These are phyloP conservation scores for Pythium sukuiense DNA, from an alignment of 352 stramenopile genomes.

Conservation along the genomic window DNA sequence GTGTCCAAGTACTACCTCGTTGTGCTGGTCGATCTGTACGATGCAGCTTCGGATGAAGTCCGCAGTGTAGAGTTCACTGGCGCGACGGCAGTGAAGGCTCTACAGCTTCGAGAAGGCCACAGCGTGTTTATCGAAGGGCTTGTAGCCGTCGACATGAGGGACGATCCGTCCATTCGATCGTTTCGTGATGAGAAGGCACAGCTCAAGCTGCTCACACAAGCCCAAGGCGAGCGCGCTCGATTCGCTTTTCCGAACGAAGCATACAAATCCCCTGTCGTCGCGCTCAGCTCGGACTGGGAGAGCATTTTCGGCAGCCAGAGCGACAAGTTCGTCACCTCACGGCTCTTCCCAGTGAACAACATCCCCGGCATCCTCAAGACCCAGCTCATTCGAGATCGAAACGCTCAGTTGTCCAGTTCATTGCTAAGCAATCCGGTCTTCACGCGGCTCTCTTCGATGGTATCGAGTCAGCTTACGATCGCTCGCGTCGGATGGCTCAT, in stretches of 20 bases:
- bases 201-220: slow-evolving; percentile 14
- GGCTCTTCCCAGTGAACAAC: slow-evolving; percentile 47
- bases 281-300: slow-evolving; percentile 64
- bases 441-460: slow-evolving; percentile 8
- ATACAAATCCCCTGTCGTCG: slow-evolving; percentile 38
- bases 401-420: neutral
- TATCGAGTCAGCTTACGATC: slow-evolving; percentile 19
- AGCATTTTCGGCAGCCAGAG: slow-evolving; percentile 66
- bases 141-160: slow-evolving; percentile 45
- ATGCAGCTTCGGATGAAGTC: slow-evolving; percentile 36
- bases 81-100: slow-evolving; percentile 38
- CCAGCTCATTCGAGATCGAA: neutral
- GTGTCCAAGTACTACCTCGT: slow-evolving; percentile 70
- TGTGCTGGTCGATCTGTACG: slow-evolving; percentile 60
- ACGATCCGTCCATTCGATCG: slow-evolving; percentile 11
- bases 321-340: slow-evolving; percentile 40
- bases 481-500: slow-evolving; percentile 52
- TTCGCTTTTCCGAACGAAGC: slow-evolving; percentile 43
- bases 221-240: slow-evolving; percentile 15
- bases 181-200: slow-evolving; percentile 19
- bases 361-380: slow-evolving; percentile 42
- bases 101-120: slow-evolving; percentile 48
- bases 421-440: neutral
- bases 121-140: slow-evolving; percentile 55
- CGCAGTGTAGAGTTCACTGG: slow-evolving; percentile 57